phyloP scores from a whole-genome alignment of 2,329 filamentous ascomycete species.

The Phyllosticta capitalensis region DNA sequence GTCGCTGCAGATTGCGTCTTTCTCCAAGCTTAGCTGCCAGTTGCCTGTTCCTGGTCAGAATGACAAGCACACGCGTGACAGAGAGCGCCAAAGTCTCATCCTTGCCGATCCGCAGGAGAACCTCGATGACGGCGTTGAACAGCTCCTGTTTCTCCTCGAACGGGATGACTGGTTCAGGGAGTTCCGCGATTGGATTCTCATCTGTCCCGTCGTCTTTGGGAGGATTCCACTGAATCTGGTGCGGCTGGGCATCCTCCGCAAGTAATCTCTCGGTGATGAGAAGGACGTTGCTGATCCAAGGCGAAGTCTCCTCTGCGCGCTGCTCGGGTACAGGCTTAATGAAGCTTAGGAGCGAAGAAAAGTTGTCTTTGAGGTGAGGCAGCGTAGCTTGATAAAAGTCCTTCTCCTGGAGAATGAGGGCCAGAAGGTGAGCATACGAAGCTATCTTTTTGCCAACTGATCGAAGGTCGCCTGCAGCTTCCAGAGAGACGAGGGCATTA shows the following conservation, averaged over 20 bases:
- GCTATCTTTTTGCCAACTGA: constrained; percentile 61
- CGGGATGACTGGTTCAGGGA: constrained; percentile 54
- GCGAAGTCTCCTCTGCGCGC: constrained; percentile 67
- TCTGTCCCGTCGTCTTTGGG: constrained; percentile 35
- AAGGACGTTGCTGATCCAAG: constrained; percentile 86
- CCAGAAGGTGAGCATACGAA: constrained; percentile 85
- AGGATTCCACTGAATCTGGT: constrained; percentile 60
- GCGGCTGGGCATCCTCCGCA: constrained; percentile 78
- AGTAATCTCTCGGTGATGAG: constrained; percentile 83
- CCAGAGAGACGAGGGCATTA: constrained; percentile 65
- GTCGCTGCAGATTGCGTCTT: constrained; percentile 76
- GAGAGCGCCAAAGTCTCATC: constrained; percentile 78
- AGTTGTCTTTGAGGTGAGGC: constrained; percentile 65
- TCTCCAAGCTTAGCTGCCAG: constrained; percentile 71
- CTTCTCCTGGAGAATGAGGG: constrained; percentile 73
- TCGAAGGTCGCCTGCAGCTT: constrained; percentile 48
- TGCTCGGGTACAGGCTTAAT: constrained; percentile 60
- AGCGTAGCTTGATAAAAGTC: constrained; percentile 71
- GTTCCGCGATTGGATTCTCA: constrained; percentile 47
- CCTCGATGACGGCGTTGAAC: constrained; percentile 67
- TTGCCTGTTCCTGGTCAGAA: constrained; percentile 69
- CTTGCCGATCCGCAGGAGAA: constrained; percentile 79
- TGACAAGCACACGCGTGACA: constrained; percentile 72
- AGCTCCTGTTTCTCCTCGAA: constrained; percentile 59
- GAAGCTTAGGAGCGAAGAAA: constrained; percentile 67